Evolutionary conservation across 2,329 filamentous ascomycete species (phyloP), one percentile per base, ranked within the genome.

Genomic region (Nemania sp.): DNA sequence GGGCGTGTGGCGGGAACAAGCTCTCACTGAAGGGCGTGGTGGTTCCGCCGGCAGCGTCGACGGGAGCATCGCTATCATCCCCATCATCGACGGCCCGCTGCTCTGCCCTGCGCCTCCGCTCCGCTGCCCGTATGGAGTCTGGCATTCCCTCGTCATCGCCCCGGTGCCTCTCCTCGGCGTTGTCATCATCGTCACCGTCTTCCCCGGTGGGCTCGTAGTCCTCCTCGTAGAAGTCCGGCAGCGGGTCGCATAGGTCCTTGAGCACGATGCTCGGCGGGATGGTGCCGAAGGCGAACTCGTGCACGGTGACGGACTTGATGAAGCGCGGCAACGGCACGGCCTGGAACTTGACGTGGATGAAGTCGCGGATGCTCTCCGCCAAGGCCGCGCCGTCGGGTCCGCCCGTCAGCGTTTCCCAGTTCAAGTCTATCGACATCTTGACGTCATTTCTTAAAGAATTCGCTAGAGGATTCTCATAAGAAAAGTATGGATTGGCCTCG

Each of bases 271-370:
- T 85, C 1, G 95, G 95, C 40, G 90, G 83, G 51, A 94, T 87
- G 29, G 82, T 86, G 49, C 95, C 95, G 74, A 99, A 97, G 65
- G 94, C 89, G 77, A 99, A 99, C 63, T 91, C 89, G 74, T 97
- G 93, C 42, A 97, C 93, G 56, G 92, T 90, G 69, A 99, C 95
- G 25, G 92, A 95, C 72, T 95, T 93, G 77, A 99, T 97, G 83
- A 99, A 97, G 71, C 92, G 90, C 60, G 95, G 95, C 48, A 99
- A 84, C 25, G 90, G 85, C 65, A 98, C 89, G 63, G 92, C 87
- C 78, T 99, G 95, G 77, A 99, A 99, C 72, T 93, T 95, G 73
- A 92, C 89, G 78, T 99, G 92, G 70, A 99, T 90, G 78, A 99
- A 99, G 71, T 88, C 87, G 67, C 94, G 90, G 76, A 99, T 96